Evolutionary conservation across 352 stramenopile genomes (phyloP), one percentile per base, ranked within the genome.

Genomic region (Plasmopara halstedii): DNA sequence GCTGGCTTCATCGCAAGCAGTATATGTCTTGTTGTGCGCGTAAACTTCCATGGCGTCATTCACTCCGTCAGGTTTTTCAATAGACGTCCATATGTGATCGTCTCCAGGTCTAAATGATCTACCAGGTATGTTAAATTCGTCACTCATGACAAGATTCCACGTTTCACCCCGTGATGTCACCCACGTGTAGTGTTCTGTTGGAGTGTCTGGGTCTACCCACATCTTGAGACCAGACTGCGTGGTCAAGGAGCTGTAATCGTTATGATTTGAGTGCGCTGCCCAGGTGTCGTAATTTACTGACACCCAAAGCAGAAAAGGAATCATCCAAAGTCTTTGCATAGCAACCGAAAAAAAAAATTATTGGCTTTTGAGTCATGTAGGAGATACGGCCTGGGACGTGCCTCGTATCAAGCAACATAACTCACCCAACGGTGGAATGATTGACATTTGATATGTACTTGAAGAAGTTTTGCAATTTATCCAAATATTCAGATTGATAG

Each of bases 31-130:
- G 26, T 75, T 85, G 41, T 81, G 76, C 21, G 91, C 91, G 60
- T 97, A 97, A 42, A 94, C 94, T 47, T 97, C 88, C 42, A 97
- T 73, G 2, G 88, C 88, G 3, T 71, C 74, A 36, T 91, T 91
- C 8, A 85, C 89, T 40, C 88, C 86, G 54, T 97, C 88, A 33
- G 96, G 95, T 51, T 96, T 97, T 45, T 97, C 70, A 45, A 95
- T 77, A 1, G 89, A 87, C 10, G 87, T 97, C 89, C 89, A 98
- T 25, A 84, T 61, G 13, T 91, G 85, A 64, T 98, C 92, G 6
- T 74, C 51, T 27, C 89, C 92, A 46, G 96, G 85, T 31, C 59
- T 47, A 64, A 98, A 97, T 7, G 46, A 75, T 11, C 92, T 62
- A 21, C 67, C 73, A 2, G 85, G 71, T 41, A 62, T 66, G 54